Evolutionary conservation across 768 basidiomycete species (phyloP).

Genomic region (Hygrocybe coccinea): DNA sequence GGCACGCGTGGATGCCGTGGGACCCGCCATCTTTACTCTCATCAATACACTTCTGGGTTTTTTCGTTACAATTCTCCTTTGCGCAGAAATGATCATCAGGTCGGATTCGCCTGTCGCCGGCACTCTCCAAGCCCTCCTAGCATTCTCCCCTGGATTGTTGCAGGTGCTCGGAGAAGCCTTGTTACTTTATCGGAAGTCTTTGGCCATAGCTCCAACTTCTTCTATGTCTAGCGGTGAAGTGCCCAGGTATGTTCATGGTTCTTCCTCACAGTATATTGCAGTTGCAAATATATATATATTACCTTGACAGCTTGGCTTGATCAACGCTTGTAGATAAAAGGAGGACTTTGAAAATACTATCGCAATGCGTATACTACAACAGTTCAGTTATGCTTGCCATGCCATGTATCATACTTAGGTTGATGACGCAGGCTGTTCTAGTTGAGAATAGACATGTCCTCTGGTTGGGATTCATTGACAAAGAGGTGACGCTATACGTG

Average conservation of each 20-base stretch:
- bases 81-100: background rate
- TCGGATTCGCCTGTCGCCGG: background rate
- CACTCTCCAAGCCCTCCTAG: background rate
- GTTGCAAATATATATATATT: constrained; percentile 19
- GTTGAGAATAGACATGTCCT: too few relatives aligned
- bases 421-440: too few relatives aligned
- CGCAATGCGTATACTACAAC: too few relatives aligned
- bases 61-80: background rate
- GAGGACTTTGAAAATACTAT: constrained; percentile 6
- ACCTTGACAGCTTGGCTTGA: constrained; percentile 9
- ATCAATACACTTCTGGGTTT: background rate
- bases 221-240: background rate
- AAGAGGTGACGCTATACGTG: too few relatives aligned
- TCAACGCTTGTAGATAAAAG: too few relatives aligned
- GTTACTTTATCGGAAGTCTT: background rate
- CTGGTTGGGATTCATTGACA: too few relatives aligned
- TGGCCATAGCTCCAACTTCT: background rate
- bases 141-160: background rate
- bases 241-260: background rate
- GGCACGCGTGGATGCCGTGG: background rate
- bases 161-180: background rate
- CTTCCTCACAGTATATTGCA: constrained; percentile 11
- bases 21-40: background rate
- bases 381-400: too few relatives aligned
- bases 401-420: too few relatives aligned